These are phyloP conservation scores for Thalassiosira mediterranea DNA, from an alignment of 352 stramenopile species.

Conservation along the genomic window DNA sequence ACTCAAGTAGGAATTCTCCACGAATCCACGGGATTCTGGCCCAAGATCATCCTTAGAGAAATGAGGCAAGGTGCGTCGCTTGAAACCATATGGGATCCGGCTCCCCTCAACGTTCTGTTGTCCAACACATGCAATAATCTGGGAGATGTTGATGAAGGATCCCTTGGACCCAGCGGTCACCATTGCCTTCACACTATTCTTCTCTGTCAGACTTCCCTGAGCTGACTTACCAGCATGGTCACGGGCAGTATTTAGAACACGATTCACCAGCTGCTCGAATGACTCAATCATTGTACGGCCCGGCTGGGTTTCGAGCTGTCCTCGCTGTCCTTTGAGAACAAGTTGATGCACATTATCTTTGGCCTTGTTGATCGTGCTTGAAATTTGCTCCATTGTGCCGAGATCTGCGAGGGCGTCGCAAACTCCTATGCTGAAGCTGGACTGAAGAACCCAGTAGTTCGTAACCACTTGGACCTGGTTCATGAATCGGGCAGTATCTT, in stretches of 20 bases:
- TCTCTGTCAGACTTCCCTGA: conserved; percentile 89
- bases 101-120: conserved; percentile 98
- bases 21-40: conserved; percentile 98
- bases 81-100: conserved; percentile 98
- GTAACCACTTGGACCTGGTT: conserved; percentile 96
- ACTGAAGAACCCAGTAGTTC: conserved; percentile 98
- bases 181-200: conserved; percentile 99
- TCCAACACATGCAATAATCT: conserved; percentile 99
- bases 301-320: conserved; percentile 96
- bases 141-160: conserved; percentile 98
- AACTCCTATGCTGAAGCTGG: conserved; percentile 98
- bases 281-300: conserved; percentile 99
- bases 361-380: conserved; percentile 97
- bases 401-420: conserved; percentile 98
- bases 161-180: conserved; percentile 99
- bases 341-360: conserved; percentile 93
- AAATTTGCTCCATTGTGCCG: conserved; percentile 97
- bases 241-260: conserved; percentile 89
- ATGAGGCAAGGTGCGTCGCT: conserved; percentile 97
- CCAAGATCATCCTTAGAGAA: conserved; percentile 92
- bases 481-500: conserved; percentile 86
- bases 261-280: conserved; percentile 98
- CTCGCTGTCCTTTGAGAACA: conserved; percentile 94
- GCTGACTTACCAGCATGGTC: conserved; percentile 89
- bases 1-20: conserved; percentile 99